Base-by-base conservation (phyloP, 2,329 filamentous ascomycete genomes). In the Pleomassaria siparia region DNA sequence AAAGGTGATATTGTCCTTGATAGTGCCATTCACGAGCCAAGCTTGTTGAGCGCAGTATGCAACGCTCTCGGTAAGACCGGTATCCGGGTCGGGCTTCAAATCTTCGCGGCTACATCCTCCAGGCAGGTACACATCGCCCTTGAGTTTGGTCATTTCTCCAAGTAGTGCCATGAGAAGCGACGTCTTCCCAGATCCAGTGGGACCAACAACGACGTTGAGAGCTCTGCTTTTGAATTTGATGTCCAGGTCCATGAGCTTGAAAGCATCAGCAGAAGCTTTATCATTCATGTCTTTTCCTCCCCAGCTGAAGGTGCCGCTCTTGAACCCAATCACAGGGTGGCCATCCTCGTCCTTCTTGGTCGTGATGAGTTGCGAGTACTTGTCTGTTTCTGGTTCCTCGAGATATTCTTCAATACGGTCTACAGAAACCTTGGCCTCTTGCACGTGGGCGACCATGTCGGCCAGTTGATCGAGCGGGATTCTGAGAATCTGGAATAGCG, bases 391-490 rank as follows among this genome's bases (percentile, higher is more conserved):
- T 7, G 94, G 91, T 67, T 99, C 94, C 47, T 81, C 85, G 33
- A 99, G 73, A 62, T 96, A 99, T 60, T 95, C 88, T 65, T 99
- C 92, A 7, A 99, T 89, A 77, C 94, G 91, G 64, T 96, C 91
- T 43, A 99, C 85, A 0, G 94, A 99, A 16, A 99, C 92, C 74
- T 95, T 95, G 20, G 91, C 89, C 72, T 99, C 94, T 74, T 96
- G 91, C 3, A 99, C 91, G 73, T 97, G 94, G 10, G 94, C 94
- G 64, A 97, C 87, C 94, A 99, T 99, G 71, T 99, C 94, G 42
- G 94, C 94, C 44, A 99, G 80, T 73, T 97, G 92, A 69, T 99
- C 94, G 37, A 99, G 77, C 4, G 94, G 94, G 44, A 96, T 89
- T 40, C 94, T 86, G 12, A 99, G 84, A 32, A 99, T 84, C 67